These are phyloP conservation scores for Micractinium sp. DNA, from an alignment of 139 green algal species.

Conservation along the genomic window DNA sequence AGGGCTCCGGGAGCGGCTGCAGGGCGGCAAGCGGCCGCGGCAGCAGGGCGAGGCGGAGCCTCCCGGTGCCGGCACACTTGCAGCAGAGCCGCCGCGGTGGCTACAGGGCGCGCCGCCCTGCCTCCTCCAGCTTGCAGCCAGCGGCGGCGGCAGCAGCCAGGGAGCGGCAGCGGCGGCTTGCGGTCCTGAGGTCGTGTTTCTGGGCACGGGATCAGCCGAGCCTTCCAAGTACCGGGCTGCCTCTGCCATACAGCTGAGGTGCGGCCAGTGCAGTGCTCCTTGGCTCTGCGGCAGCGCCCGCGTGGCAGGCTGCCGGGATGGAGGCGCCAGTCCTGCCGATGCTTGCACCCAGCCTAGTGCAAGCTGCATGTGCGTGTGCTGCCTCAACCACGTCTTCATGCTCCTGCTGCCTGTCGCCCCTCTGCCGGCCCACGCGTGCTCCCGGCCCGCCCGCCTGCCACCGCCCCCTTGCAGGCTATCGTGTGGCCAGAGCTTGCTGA, in stretches of 20 bases:
- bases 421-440: too few species aligned
- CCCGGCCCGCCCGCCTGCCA: background rate
- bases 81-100: background rate
- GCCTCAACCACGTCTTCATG: background rate
- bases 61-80: background rate
- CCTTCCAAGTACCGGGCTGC: slow-evolving; percentile 81
- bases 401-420: too few species aligned
- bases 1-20: background rate
- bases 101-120: background rate
- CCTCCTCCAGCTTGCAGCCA: slow-evolving; percentile 15
- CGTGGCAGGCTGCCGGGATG: background rate
- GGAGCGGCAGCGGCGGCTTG: background rate
- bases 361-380: background rate
- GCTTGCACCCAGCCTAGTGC: background rate
- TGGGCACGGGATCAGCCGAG: slow-evolving; percentile 87
- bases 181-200: slow-evolving; percentile 63
- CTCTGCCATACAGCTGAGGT: slow-evolving; percentile 62
- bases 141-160: background rate
- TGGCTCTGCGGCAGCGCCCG: background rate
- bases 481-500: slow-evolving; percentile 57
- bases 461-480: slow-evolving; percentile 32
- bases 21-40: slow-evolving; percentile 4
- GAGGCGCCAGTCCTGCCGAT: too few species aligned
- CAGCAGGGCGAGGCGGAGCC: background rate
- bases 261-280: background rate